Evolutionary conservation across 1,139 yeast genomes (phyloP).

Genomic region (Geotrichum cucujoidarum): DNA sequence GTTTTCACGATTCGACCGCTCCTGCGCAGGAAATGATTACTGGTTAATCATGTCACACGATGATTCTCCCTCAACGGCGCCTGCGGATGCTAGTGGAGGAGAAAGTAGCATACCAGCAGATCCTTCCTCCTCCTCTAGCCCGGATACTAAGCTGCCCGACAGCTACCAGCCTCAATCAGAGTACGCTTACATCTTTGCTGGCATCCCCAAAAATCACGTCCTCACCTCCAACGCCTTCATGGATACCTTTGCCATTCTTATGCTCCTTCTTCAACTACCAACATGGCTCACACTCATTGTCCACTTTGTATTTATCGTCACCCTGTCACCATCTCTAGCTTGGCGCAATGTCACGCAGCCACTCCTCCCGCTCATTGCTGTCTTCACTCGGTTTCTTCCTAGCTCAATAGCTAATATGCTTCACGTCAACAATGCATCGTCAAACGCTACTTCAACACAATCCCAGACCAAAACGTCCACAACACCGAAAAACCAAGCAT

Average conservation of each 20-base stretch:
- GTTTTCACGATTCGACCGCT: not conserved
- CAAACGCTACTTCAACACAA: not conserved
- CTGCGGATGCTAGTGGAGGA: conserved; percentile 3
- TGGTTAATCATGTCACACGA: conserved; percentile 12
- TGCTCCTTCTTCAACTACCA: conserved; percentile 32
- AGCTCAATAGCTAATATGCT: not conserved
- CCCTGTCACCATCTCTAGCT: conserved; percentile 21
- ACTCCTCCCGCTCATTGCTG: not conserved
- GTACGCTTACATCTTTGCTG: not conserved
- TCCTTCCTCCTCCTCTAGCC: not conserved
- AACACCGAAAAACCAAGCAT: conserved; percentile 10
- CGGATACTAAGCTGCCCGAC: not conserved
- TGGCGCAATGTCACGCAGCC: conserved; percentile 10
- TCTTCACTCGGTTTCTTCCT: conserved; percentile 2
- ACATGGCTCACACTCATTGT: conserved; percentile 29
- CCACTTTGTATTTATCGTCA: conserved; percentile 29
- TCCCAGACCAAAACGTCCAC: conserved; percentile 15
- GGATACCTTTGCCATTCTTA: conserved; percentile 34
- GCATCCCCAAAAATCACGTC: conserved; percentile 19
- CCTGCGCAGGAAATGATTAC: conserved; percentile 9
- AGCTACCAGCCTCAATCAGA: not conserved
- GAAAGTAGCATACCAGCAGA: not conserved
- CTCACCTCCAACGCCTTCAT: conserved; percentile 31
- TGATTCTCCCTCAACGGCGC: conserved; percentile 10
- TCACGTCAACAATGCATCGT: conserved; percentile 3